These are phyloP conservation scores for Neocucurbitaria cava DNA, from an alignment of 2,329 filamentous ascomycete genomes.

Conservation along the genomic window DNA sequence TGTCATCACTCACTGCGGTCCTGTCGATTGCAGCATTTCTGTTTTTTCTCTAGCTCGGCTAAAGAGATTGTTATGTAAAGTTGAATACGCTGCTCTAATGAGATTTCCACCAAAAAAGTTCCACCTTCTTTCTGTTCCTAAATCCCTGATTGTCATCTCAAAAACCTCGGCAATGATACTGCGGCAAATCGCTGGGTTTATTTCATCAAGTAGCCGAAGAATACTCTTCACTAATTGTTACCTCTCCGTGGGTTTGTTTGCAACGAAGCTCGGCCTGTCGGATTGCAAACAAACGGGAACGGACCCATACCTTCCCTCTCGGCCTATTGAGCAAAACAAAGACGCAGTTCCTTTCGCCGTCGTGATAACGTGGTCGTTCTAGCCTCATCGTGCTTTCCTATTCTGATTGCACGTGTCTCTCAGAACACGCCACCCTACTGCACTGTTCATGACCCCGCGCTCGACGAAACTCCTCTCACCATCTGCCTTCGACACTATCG, in stretches of 20 bases:
- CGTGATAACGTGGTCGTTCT: neutral
- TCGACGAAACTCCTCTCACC: neutral
- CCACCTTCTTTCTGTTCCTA: too few species aligned
- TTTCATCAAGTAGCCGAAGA: too few species aligned
- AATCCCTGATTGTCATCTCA: too few species aligned
- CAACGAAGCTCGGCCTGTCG: too few species aligned
- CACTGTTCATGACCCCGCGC: neutral
- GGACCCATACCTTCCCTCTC: neutral
- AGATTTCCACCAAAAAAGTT: too few species aligned
- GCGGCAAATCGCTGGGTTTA: too few species aligned
- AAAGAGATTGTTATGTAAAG: neutral
- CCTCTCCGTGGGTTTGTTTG: neutral
- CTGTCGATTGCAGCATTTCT: neutral
- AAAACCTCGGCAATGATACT: too few species aligned
- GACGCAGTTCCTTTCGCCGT: neutral
- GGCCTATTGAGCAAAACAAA: neutral
- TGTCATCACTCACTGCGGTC: neutral
- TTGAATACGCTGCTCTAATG: too few species aligned
- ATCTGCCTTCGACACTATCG: neutral
- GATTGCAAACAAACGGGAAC: neutral
- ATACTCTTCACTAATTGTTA: too few species aligned
- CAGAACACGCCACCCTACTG: neutral
- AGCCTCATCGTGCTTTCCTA: neutral
- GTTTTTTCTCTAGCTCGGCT: neutral
- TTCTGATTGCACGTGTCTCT: neutral